Percentiles rank a stretch among this genome's conserved stretches.
Conservation (phyloP, 1,139 yeast genomes). For the Debaryomyces coudertii region DNA sequence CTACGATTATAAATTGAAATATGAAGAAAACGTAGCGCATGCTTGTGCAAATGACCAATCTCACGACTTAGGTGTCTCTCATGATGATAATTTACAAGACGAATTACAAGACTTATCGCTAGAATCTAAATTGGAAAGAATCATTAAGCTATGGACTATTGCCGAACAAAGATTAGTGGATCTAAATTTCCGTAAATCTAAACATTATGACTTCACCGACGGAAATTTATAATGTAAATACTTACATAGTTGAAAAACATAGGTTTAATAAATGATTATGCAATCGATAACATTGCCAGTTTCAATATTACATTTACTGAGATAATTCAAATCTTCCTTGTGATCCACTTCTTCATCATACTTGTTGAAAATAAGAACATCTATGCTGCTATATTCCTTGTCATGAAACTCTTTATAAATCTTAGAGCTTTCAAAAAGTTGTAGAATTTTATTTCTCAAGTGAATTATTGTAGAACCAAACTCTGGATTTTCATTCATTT, state of each 20-base stretch:
- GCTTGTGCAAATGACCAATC: slow-evolving; percentile 11
- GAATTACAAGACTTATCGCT: slow-evolving; percentile 31
- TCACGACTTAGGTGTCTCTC: slow-evolving; percentile 14
- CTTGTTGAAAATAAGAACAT: slow-evolving; percentile 38
- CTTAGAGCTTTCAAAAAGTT: slow-evolving; percentile 56
- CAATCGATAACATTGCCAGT: slow-evolving; percentile 66
- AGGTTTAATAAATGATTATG: slow-evolving; percentile 29
- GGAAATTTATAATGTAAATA: slow-evolving; percentile 14
- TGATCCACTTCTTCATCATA: slow-evolving; percentile 27
- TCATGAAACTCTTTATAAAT: slow-evolving; percentile 34
- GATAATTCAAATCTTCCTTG: slow-evolving; percentile 47
- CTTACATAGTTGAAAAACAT: neutral
- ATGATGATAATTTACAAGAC: slow-evolving; percentile 24
- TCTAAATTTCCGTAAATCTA: slow-evolving; percentile 39
- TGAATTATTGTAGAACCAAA: slow-evolving; percentile 70
- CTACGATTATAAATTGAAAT: slow-evolving; percentile 13
- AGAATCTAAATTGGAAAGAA: slow-evolving; percentile 55
- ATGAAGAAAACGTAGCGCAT: slow-evolving; percentile 16
- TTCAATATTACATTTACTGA: slow-evolving; percentile 64
- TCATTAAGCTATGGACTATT: slow-evolving; percentile 64
- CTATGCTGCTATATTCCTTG: slow-evolving; percentile 19
- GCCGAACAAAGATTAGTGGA: slow-evolving; percentile 55
- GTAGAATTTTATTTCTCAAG: slow-evolving; percentile 55
- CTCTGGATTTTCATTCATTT: slow-evolving; percentile 58
- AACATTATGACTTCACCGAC: slow-evolving; percentile 23